Percentiles rank a stretch among this genome's conserved stretches.
These are phyloP conservation scores for Leavenworthia alabamica DNA, from an alignment of 345 rosid species.

Conservation along the genomic window DNA sequence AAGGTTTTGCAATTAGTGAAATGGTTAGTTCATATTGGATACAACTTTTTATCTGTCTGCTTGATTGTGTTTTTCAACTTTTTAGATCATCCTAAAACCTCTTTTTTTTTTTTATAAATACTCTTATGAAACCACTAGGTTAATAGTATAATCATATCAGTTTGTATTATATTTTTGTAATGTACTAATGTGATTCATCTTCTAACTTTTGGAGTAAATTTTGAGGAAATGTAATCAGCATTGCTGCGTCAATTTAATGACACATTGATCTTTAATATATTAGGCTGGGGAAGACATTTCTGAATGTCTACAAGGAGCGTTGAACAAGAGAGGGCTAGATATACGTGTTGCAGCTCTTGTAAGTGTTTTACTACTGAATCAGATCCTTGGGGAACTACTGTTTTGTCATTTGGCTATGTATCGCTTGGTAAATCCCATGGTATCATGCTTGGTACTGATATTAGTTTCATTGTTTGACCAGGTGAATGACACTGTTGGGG, in stretches of 20 bases:
- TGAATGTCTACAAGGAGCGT: constrained; percentile 53
- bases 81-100: no score
- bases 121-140: no score
- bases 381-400: background rate
- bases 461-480: constrained; percentile 22
- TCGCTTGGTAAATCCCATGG: no score
- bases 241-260: constrained; percentile 4
- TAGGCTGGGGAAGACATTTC: constrained; percentile 75
- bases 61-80: no score
- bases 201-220: background rate
- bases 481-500: constrained; percentile 97
- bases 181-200: background rate
- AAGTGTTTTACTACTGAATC: constrained; percentile 20
- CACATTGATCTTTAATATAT: constrained; percentile 9
- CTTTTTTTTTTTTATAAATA: no score
- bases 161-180: background rate
- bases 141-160: background rate
- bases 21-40: constrained; percentile 56
- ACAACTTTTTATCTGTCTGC: background rate
- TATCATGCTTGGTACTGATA: no score
- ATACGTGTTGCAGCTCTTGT: constrained; percentile 69
- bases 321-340: constrained; percentile 54
- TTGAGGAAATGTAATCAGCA: background rate
- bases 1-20: constrained; percentile 67
- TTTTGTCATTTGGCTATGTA: no score